Evolutionary conservation across 108 stramenopile species (phyloP).

Genomic region (Cyclotella cryptica): DNA sequence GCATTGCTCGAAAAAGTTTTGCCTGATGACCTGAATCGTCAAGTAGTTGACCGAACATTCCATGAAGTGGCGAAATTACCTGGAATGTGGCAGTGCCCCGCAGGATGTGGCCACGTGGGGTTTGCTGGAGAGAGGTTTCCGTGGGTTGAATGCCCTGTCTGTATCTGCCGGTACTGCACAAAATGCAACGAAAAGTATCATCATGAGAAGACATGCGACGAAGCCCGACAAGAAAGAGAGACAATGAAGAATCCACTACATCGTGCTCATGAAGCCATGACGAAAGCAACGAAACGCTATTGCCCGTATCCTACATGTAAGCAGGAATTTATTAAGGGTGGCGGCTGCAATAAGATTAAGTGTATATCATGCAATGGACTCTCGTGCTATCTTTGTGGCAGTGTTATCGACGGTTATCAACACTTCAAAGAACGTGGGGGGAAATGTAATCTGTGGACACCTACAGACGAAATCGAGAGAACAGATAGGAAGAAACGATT

Average conservation of each 20-base stretch:
- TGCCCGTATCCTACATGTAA: conserved; percentile 2
- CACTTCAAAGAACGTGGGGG: too few relatives aligned
- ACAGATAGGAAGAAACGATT: too few relatives aligned
- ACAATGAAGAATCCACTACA: conserved; percentile 16
- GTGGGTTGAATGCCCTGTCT: conserved; percentile 31
- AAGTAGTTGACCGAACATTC: conserved; percentile 8
- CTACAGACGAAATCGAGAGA: too few relatives aligned
- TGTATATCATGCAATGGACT: too few relatives aligned
- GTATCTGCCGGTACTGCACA: conserved; percentile 25
- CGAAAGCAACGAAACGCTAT: conserved; percentile 9
- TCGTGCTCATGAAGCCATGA: conserved; percentile 31
- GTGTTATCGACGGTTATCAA: too few relatives aligned
- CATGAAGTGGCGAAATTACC: conserved; percentile 19
- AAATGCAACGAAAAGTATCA: conserved; percentile 30
- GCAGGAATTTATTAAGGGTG: too few relatives aligned
- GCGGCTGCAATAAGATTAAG: too few relatives aligned
- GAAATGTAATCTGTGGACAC: too few relatives aligned
- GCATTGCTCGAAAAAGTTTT: conserved; percentile 21
- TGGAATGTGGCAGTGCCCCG: conserved; percentile 13
- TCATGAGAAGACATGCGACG: conserved; percentile 16
- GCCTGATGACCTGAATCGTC: conserved; percentile 22
- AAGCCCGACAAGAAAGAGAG: conserved; percentile 7
- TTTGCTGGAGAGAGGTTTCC: conserved; percentile 12
- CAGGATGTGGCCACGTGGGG: conserved; percentile 10
- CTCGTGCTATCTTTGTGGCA: too few relatives aligned